Base-by-base conservation (phyloP, 345 rosid genomes). In the Eucalyptus cloeziana region DNA sequence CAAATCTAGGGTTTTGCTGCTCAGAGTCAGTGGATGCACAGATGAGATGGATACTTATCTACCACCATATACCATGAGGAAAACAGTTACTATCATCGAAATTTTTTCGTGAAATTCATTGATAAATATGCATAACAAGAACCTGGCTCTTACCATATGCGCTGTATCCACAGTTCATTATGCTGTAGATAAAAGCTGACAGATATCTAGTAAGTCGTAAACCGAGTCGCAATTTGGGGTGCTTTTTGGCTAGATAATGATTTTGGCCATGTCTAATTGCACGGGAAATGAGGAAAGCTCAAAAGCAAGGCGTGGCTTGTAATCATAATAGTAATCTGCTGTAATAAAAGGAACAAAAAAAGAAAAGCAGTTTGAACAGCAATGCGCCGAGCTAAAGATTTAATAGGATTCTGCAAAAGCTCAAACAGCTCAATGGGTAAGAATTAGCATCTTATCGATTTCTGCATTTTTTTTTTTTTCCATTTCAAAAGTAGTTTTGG, bases 241-340 rank as follows among this genome's bases (percentile, higher is more conserved):
- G 49, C 91, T 88, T 86, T 79, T 87, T 83, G 50, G 88, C 69
- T 88, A 89, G 81, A 86, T 86, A 89, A 93, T 93, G 89, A 91
- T 93, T 89, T 89, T 88, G 85, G 90, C 94, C 94, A 93, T 90
- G 58, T 85, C 91, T 87, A 71, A 89, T 85, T 92, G 94, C 89
- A 58, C 88, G 89, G 88, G 89, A 85, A 89, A 50, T 87, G 90
- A 85, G 90, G 69, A 90, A 90, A 87, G n/a, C 81, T 40, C 88
- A 56, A 86, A 88, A 89, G 85, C 67, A 86, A 89, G 60, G 79
- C 45, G 24, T 67, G 88, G 80, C 54, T 86, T 67, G 85, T 76
- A 86, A 54, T 51, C 12, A 43, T 31, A 62, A 56, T 12, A n/a
- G 51, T 80, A 83, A 88, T 31, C 51, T 47, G 81, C n/a, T 7